phyloP scores from a whole-genome alignment of 176 grass and related monocot species.

The Triticum dicoccoides region DNA sequence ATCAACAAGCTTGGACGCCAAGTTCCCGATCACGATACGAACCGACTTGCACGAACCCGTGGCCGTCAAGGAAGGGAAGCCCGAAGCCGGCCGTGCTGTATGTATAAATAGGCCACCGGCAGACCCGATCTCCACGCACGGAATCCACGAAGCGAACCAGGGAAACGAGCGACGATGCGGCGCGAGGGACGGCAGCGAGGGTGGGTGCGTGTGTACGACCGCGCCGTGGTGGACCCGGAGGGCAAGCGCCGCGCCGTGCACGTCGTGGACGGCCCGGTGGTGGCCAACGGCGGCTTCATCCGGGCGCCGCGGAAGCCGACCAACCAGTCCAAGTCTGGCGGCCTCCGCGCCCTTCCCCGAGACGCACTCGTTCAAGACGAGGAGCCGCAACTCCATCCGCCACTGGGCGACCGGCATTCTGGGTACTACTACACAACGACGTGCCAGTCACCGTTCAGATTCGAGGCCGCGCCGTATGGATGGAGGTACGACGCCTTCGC shows the following conservation, averaged over 20 bases:
- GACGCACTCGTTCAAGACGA: too few species aligned
- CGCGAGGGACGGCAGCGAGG: conserved; percentile 35
- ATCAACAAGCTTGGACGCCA: too few species aligned
- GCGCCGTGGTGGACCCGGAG: neutral
- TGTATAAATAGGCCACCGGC: neutral
- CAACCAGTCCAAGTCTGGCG: conserved; percentile 37
- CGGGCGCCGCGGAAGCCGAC: conserved; percentile 32
- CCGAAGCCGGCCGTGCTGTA: too few species aligned
- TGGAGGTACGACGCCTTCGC: too few species aligned
- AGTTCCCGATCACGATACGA: too few species aligned
- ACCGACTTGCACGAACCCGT: neutral
- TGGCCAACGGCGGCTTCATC: conserved; percentile 31
- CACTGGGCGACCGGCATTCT: too few species aligned
- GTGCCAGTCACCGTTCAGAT: too few species aligned
- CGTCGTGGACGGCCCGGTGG: neutral
- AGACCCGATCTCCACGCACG: too few species aligned
- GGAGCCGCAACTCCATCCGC: too few species aligned
- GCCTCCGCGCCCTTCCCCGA: neutral
- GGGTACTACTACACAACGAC: too few species aligned
- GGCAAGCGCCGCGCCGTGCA: conserved; percentile 11
- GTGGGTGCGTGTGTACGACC: conserved; percentile 20
- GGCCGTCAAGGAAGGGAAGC: neutral
- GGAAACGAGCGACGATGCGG: neutral
- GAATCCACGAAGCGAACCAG: neutral
- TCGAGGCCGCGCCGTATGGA: too few species aligned